Evolutionary conservation across 192 early-diverging fungal species (phyloP), one percentile per base, ranked within the genome.

Genomic region (Funneliformis mosseae): DNA sequence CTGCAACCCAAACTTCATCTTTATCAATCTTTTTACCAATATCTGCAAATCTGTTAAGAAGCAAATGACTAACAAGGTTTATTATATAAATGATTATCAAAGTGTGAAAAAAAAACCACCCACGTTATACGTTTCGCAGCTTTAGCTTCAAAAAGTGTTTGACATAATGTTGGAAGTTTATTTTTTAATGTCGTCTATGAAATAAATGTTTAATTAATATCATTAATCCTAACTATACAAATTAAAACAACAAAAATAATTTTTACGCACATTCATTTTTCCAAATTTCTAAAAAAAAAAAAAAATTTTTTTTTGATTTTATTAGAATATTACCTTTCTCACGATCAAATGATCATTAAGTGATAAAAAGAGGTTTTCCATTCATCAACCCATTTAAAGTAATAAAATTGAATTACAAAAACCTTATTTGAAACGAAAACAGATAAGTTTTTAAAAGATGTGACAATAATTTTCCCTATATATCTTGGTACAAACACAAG

Each of bases 1-100:
- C 88, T 11, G 92, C 92, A 14, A 88, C 87, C 88, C 91, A 92
- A 8, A 92, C 87, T 81, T 92, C 92, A 80, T 91, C 88, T 59
- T 86, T 89, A 2, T 81, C 83, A 39, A 92, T 78, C 42, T 84
- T 78, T 25, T 83, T 55, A 14, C 86, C 89, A 78, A 92, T 90
- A 59, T 91, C 79, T 16, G 85, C 83, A 83, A 92, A 92, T 33
- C 90, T 91, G 43, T 21, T 55, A 16, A 55, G 16, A 55, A 55
- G 18, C 50, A 55, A 50, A 50, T 50, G 16, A 48, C 12, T 12
- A 48, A 50, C 12, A 16, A 16, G 12, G 0, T 50, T 16, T 16
- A 50, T 18, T 16, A 16, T 16, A 21, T 55, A 5, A 55, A n/a
- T n/a, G n/a, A n/a, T n/a, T n/a, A n/a, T n/a, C n/a, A n/a, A 1